A percentile compares a stretch with the other conserved stretches of the same genome.
Conservation (phyloP, 371 early-diverging fungal genomes). For the Coemansia sp. region DNA sequence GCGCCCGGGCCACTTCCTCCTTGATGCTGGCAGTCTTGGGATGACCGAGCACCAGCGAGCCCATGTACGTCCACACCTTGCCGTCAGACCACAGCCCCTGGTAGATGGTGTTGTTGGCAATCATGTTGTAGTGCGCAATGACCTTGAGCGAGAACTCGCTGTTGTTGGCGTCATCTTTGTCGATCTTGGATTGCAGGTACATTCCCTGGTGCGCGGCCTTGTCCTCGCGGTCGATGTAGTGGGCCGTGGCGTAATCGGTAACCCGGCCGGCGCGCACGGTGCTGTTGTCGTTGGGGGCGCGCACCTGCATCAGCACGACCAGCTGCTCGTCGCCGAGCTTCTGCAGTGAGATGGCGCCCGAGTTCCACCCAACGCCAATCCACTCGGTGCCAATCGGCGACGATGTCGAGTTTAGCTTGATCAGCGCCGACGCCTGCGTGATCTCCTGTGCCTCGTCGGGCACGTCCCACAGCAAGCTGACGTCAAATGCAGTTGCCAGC, state of each 20-base stretch:
- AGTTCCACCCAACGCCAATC: constrained; percentile 44
- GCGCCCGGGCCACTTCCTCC: constrained; percentile 38
- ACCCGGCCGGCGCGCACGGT: constrained; percentile 36
- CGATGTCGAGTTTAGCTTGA: constrained; percentile 34
- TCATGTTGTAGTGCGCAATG: constrained; percentile 48
- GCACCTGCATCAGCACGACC: constrained; percentile 32
- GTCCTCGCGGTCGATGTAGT: constrained; percentile 26
- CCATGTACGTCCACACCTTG: constrained; percentile 48
- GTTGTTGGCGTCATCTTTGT: constrained; percentile 15
- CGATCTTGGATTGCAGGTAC: constrained; percentile 38
- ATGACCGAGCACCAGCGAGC: constrained; percentile 43
- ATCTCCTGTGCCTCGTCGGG: constrained; percentile 37
- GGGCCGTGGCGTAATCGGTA: constrained; percentile 40
- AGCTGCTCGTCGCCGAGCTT: constrained; percentile 30
- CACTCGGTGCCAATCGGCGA: constrained; percentile 46
- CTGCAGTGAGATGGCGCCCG: constrained; percentile 38
- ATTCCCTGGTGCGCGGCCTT: constrained; percentile 9
- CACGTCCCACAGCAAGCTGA: constrained; percentile 42
- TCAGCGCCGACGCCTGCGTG: constrained; percentile 34
- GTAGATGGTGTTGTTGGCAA: constrained; percentile 48
- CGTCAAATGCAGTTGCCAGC: constrained; percentile 18
- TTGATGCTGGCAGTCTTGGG: constrained; percentile 37
- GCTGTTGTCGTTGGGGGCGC: constrained; percentile 20
- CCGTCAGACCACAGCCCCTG: constrained; percentile 50
- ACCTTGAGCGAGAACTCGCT: constrained; percentile 35